Evolutionary conservation across 495 filamentous ascomycete genomes (phyloP), one percentile per base, ranked within the genome.

Genomic region (Penicillium angulare): DNA sequence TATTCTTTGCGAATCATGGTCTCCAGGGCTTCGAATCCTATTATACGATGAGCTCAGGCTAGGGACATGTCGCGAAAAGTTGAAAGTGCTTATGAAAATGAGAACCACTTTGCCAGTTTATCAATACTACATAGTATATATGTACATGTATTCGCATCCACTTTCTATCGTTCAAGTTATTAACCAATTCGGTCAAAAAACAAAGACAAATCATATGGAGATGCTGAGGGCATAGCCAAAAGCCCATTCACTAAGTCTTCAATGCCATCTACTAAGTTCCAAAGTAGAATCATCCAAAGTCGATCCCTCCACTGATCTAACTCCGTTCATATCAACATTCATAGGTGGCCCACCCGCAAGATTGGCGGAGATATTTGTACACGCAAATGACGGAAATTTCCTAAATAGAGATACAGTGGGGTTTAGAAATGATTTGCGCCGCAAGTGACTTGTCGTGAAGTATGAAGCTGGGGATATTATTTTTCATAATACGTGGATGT

Each of bases 401-500:
- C 18, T 57, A 7, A 50, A 41, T 45, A 43, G 54, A 35, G 43
- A 46, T 35, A 46, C 27, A 8, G 29, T 46, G 27, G 43, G 16
- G 8, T 46, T 3, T 33, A 27, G 43, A 2, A 46, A 52, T 29
- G 35, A 49, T 2, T 18, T 9, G 2, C 16, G 41, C 13, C 41
- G 48, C 7, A 56, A 56, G 18, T 56, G 48, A 47, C 39, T 56
- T 13, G 43, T 56, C 26, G 39, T 33, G 5, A 54, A 60, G 49
- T 81, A 72, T 60, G 72, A 79, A 44, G 79, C 78, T 15, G 79
- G 79, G 0, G 79, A 83, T 65, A 75, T 83, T 6, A 76, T 81
- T 18, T 73, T 81, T 16, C 79, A 82, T 55, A 71, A 76, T 42
- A 74, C 77, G n/a, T 80, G 71, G 49, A 65, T 78, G 54, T 60